These are phyloP conservation scores for Pleurotus sapidus DNA, from an alignment of 768 basidiomycete species.

Conservation along the genomic window DNA sequence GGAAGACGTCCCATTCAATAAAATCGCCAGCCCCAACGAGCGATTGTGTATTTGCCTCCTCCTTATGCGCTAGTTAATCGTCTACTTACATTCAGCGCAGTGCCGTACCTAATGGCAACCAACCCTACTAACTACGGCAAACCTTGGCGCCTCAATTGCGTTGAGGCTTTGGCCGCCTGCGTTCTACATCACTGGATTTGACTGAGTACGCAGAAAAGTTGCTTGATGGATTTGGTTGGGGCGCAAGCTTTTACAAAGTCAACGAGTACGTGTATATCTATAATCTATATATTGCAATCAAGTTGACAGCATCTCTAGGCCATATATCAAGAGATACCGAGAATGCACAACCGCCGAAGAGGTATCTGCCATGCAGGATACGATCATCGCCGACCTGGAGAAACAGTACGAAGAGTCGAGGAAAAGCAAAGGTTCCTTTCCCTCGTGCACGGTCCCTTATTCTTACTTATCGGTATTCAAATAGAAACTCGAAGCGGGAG, in stretches of 20 bases:
- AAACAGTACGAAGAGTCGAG: slow-evolving; percentile 57
- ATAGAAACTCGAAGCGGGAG: slow-evolving; percentile 26
- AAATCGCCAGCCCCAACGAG: slow-evolving; percentile 93
- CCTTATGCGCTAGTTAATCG: background rate
- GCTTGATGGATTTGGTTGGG: slow-evolving; percentile 88
- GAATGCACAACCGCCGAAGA: slow-evolving; percentile 65
- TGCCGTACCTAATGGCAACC: slow-evolving; percentile 92
- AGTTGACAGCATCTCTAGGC: slow-evolving; percentile 26
- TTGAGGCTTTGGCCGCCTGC: slow-evolving; percentile 94
- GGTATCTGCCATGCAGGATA: slow-evolving; percentile 58
- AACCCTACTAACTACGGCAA: slow-evolving; percentile 99
- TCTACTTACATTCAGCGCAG: slow-evolving; percentile 35
- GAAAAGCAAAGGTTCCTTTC: slow-evolving; percentile 41
- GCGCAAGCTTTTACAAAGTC: slow-evolving; percentile 80
- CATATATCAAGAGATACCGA: slow-evolving; percentile 72
- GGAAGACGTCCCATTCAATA: slow-evolving; percentile 91
- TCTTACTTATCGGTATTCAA: slow-evolving; percentile 2
- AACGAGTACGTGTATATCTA: slow-evolving; percentile 54
- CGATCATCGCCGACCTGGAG: slow-evolving; percentile 69
- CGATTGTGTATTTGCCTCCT: slow-evolving; percentile 64
- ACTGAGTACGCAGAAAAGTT: slow-evolving; percentile 76
- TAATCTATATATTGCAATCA: no score
- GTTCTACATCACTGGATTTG: slow-evolving; percentile 90
- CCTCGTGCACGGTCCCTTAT: background rate
- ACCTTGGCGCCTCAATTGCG: slow-evolving; percentile 95